Evolutionary conservation across 352 stramenopile species (phyloP), one percentile per base, ranked within the genome.

Genomic region (Chrysophaeum taylorii): DNA sequence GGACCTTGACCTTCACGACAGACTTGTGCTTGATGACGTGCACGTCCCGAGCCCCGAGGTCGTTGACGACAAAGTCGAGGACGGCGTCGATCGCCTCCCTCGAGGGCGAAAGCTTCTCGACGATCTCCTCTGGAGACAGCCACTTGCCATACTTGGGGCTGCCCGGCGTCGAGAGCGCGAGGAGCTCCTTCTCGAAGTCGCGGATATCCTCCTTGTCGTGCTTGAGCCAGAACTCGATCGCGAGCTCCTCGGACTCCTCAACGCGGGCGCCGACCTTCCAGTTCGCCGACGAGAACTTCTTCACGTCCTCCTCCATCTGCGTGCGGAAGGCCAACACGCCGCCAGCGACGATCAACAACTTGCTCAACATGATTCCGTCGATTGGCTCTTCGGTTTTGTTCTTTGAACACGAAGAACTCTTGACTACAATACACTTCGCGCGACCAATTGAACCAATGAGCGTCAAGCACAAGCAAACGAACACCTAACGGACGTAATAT

Each of bases 21-120:
- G 48, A 41, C 25, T 18, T 45, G 31, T 93, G 73, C 33, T 2
- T 4, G 12, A 73, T 23, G 25, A 43, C 53, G 27, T 73, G 31
- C 36, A 31, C 27, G 1, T 70, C 69, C 2, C 15, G 4, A 9
- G 48, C 2, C 2, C 29, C 53, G 1, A n/a, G 27, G 16, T n/a
- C 33, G 42, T 39, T n/a, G 67, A 52, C 38, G 52, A 43, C n/a
- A 23, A 52, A 41, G 43, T 64, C 25, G 14, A 16, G 7, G n/a
- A 64, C 27, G 25, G 23, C 21, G 12, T 42, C 14, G 2, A 21
- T 37, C 41, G 38, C 12, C 29, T 12, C 5, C 12, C 12, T 29
- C 14, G 27, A 15, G 2, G 52, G 41, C 5, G 36, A 14, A n/a
- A 37, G n/a, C 12, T 25, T 12, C 15, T 21, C 42, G 14, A 25